phyloP scores from a whole-genome alignment of 2,329 filamentous ascomycete species.

The Zymoseptoria tritici region DNA sequence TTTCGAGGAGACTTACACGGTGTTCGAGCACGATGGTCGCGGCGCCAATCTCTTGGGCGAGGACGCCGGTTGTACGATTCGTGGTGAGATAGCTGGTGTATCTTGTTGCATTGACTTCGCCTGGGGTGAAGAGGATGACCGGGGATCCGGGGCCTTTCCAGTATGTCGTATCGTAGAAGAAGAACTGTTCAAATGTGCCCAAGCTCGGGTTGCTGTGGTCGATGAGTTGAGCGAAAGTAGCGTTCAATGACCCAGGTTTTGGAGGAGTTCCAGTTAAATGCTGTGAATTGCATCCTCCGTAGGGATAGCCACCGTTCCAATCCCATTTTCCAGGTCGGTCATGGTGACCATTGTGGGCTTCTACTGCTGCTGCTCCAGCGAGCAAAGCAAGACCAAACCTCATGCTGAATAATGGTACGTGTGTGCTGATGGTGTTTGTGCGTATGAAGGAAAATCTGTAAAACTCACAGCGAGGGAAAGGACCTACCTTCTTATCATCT shows the following conservation, averaged over 20 bases:
- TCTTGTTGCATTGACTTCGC: slow-evolving; percentile 42
- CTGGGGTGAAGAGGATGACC: slow-evolving; percentile 38
- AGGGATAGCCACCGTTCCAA: slow-evolving; percentile 9
- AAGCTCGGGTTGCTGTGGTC: slow-evolving; percentile 51
- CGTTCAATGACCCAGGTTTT: slow-evolving; percentile 10
- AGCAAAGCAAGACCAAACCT: not conserved
- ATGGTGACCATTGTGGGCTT: not conserved
- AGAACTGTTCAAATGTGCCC: slow-evolving; percentile 50
- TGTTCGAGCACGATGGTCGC: slow-evolving; percentile 52
- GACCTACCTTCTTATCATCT: not conserved
- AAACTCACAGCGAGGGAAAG: not conserved
- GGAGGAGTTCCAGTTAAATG: slow-evolving; percentile 6
- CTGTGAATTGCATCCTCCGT: slow-evolving; percentile 3
- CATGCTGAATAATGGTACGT: not conserved
- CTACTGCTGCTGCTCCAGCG: not conserved
- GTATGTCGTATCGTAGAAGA: slow-evolving; percentile 45
- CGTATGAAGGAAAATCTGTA: not conserved
- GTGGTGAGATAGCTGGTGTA: slow-evolving; percentile 48
- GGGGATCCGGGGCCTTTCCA: slow-evolving; percentile 50
- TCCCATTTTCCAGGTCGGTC: slow-evolving; percentile 4
- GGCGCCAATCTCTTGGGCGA: slow-evolving; percentile 47
- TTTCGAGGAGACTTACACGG: slow-evolving; percentile 23
- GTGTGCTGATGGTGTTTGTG: not conserved
- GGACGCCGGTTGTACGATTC: slow-evolving; percentile 42
- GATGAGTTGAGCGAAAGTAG: slow-evolving; percentile 49